Conservation (phyloP, 768 basidiomycete genomes). For the Strobilomyces dryophilus region DNA sequence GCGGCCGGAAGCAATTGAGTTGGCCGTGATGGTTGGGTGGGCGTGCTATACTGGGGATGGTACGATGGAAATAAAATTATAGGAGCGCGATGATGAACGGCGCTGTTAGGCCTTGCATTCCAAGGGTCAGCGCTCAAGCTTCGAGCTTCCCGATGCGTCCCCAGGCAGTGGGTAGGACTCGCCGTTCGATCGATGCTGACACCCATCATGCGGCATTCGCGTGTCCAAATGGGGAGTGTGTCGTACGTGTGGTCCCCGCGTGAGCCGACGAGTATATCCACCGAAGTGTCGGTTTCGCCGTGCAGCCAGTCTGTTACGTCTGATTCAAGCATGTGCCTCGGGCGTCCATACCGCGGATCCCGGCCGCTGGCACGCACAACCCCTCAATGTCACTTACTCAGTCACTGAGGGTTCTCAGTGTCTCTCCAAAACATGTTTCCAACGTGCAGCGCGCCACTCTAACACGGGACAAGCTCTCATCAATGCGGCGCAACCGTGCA, state of each 20-base stretch:
- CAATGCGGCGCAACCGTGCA: neutral
- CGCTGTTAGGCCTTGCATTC: conserved; percentile 6
- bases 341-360: conserved; percentile 14
- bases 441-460: neutral
- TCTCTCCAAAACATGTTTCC: neutral
- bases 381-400: conserved; percentile 1
- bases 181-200: conserved; percentile 5
- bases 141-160: no score
- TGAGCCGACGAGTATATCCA: conserved; percentile 1
- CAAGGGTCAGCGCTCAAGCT: neutral
- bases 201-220: conserved; percentile 8
- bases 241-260: conserved; percentile 7
- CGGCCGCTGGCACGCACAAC: neutral
- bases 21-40: conserved; percentile 13
- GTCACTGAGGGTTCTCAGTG: conserved; percentile 12
- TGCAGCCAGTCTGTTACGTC: conserved; percentile 13
- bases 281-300: neutral
- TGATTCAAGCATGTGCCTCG: conserved; percentile 9
- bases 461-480: conserved; percentile 5
- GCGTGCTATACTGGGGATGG: conserved; percentile 14
- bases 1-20: conserved; percentile 8
- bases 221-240: conserved; percentile 10
- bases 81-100: conserved; percentile 14
- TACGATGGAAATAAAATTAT: conserved; percentile 1
- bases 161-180: conserved; percentile 5